Evolutionary conservation across 192 early-diverging fungal genomes (phyloP), one percentile per base, ranked within the genome.

Genomic region (Coemansia sp.): DNA sequence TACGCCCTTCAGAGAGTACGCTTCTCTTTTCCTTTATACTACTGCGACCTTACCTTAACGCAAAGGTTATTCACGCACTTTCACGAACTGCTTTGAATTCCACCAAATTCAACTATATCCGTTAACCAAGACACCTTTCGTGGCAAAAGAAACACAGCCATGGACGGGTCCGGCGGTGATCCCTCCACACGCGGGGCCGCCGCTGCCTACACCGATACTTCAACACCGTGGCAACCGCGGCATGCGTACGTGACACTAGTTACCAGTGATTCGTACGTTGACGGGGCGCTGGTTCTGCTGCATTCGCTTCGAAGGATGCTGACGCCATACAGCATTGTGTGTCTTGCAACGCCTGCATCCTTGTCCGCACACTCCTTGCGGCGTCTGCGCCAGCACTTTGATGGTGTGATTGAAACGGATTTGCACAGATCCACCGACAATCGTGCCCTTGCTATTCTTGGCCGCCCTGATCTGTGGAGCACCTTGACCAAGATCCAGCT

Each of bases 401-500:
- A 92, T 68, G 71, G 79, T 8, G 85, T 97, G 56, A 85, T 95
- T 60, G 81, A 86, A 42, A 91, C 94, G 47, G 86, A 87, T 11
- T 70, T 86, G 65, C 71, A 91, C 26, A 65, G 81, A 56, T 94
- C 92, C n/a, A 53, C 63, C 11, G 86, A 91, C 44, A 53, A 67
- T n/a, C 74, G 45, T 21, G 65, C 62, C 38, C 77, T 84, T 48
- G 61, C 60, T 42, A 38, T 97, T 10, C 87, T 98, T 13, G 96
- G 95, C n/a, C 84, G 96, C 9, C 91, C 92, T 13, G 96, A 98
- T 64, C 89, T 98, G 13, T 89, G 91, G 63, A 84, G 91, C 65
- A 97, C 96, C 0, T 89, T 91, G 57, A 96, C 95, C 39, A 98
- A 98, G 81, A 85, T 97, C 47, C 91, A 95, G 64, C 87, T 92